Conservation (phyloP, 441 rosid genomes). For the Gossypium lobatum region DNA sequence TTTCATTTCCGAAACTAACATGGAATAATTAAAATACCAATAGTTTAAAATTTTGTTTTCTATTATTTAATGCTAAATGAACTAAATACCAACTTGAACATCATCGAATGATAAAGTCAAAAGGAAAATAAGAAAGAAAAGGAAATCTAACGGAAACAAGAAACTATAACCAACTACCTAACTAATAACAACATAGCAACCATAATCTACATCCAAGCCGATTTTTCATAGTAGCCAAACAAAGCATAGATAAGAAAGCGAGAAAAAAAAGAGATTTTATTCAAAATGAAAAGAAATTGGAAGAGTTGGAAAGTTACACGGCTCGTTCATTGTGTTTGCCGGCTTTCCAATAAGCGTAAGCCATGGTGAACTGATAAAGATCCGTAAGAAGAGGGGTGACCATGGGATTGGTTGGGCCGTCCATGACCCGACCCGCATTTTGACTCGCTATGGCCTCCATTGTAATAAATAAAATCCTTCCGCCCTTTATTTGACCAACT, state of each 20-base stretch:
- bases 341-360: constrained; percentile 94
- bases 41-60: neutral
- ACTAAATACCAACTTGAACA: neutral
- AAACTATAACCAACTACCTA: neutral
- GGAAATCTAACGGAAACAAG: neutral
- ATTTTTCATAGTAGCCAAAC: neutral
- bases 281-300: neutral
- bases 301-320: constrained; percentile 37
- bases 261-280: neutral
- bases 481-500: neutral
- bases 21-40: neutral
- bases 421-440: constrained; percentile 30
- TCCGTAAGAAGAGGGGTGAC: constrained; percentile 81
- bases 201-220: neutral
- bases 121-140: neutral
- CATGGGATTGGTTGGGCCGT: constrained; percentile 74
- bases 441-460: constrained; percentile 37
- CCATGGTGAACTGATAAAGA: constrained; percentile 94
- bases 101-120: neutral
- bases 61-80: neutral
- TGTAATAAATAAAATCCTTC: neutral
- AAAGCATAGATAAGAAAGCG: neutral
- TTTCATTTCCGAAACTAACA: neutral
- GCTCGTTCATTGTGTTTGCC: constrained; percentile 70
- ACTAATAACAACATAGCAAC: neutral